A percentile compares a stretch with the other conserved stretches of the same genome.
These are phyloP conservation scores for Cucurbita pepo DNA, from an alignment of 306 rosid species.

Conservation along the genomic window DNA sequence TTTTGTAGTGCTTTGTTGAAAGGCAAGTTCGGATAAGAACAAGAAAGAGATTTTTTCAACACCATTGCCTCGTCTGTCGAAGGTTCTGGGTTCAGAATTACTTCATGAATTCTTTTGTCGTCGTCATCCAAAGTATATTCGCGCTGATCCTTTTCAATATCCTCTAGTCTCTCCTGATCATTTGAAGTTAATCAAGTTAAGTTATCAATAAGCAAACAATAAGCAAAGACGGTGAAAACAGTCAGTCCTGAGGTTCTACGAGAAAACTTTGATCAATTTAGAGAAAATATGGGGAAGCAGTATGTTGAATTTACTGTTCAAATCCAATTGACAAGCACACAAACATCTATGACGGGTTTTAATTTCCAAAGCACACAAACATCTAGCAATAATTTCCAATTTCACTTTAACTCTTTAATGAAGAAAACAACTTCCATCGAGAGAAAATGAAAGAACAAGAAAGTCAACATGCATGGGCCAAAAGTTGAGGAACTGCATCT, in stretches of 20 bases:
- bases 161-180: constrained; percentile 78
- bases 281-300: background rate
- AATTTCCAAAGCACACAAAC: background rate
- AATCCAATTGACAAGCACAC: background rate
- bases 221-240: background rate
- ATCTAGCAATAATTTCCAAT: background rate
- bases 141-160: constrained; percentile 76
- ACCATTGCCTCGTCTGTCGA: constrained; percentile 44
- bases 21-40: constrained; percentile 80
- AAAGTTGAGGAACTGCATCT: background rate
- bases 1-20: constrained; percentile 63
- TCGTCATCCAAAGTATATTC: constrained; percentile 97
- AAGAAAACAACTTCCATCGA: background rate
- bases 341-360: background rate
- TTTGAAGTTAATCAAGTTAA: constrained; percentile 11
- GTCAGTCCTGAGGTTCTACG: background rate
- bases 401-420: background rate
- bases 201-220: background rate
- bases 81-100: constrained; percentile 83
- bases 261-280: background rate
- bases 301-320: background rate
- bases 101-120: constrained; percentile 68
- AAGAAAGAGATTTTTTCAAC: constrained; percentile 86
- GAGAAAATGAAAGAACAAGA: background rate
- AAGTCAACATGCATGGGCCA: background rate